phyloP scores from a whole-genome alignment of 1,284 basidiomycete genomes.

The Anthracocystis setariae region DNA sequence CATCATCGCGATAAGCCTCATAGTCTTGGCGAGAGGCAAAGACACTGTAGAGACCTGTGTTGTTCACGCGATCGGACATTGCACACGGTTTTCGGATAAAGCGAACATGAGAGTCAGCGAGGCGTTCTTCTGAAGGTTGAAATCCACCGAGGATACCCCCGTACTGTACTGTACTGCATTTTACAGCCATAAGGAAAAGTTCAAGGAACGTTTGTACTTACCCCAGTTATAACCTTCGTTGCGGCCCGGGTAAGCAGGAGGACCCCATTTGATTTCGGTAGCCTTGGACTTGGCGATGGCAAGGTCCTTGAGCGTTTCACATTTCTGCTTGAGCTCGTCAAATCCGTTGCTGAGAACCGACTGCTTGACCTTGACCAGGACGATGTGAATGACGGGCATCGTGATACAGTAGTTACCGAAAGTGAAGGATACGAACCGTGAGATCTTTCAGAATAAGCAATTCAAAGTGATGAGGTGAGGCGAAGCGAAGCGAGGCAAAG shows the following conservation, averaged over 20 bases:
- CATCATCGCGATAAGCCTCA: slow-evolving; percentile 58
- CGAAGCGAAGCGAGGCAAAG: background rate
- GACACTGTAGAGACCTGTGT: slow-evolving; percentile 52
- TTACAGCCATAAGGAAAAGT: background rate
- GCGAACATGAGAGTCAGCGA: slow-evolving; percentile 1
- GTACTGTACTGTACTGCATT: too few relatives aligned
- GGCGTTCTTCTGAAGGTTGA: background rate
- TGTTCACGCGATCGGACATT: slow-evolving; percentile 1
- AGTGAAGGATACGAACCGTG: background rate
- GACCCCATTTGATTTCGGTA: slow-evolving; percentile 56
- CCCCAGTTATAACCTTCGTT: slow-evolving; percentile 61
- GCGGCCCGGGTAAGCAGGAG: slow-evolving; percentile 53
- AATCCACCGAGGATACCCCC: slow-evolving; percentile 4
- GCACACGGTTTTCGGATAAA: background rate
- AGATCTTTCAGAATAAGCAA: too few relatives aligned
- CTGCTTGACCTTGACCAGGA: slow-evolving; percentile 61
- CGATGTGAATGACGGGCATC: slow-evolving; percentile 58
- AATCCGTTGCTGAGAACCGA: slow-evolving; percentile 57
- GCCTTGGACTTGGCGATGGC: slow-evolving; percentile 49
- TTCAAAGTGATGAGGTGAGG: background rate
- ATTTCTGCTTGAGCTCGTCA: slow-evolving; percentile 58
- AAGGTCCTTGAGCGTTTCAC: slow-evolving; percentile 53
- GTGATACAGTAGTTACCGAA: background rate
- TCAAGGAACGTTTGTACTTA: slow-evolving; percentile 10
- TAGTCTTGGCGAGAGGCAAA: slow-evolving; percentile 54